These are phyloP conservation scores for Metschnikowia gruessii DNA, from an alignment of 805 yeast species.

Conservation along the genomic window DNA sequence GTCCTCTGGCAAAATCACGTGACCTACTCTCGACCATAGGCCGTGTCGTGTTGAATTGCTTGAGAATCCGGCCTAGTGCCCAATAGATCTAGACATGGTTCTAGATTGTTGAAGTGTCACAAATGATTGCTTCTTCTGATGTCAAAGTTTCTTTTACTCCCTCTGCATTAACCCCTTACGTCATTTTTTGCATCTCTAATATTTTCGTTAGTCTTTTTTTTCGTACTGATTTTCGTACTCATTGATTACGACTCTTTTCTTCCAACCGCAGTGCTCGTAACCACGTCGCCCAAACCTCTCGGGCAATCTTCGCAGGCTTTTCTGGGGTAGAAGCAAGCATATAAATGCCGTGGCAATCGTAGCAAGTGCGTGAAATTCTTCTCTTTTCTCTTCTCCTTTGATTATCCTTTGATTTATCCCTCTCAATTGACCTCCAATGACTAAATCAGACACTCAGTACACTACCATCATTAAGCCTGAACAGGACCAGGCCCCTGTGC, in stretches of 20 bases:
- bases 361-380: background rate
- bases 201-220: background rate
- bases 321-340: background rate
- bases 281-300: background rate
- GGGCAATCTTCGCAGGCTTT: background rate
- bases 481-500: slow-evolving; percentile 18
- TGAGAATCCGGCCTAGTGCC: too few relatives aligned
- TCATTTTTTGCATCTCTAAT: background rate
- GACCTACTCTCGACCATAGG: too few relatives aligned
- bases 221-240: background rate
- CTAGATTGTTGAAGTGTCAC: too few relatives aligned
- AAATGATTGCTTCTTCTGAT: too few relatives aligned
- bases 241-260: background rate
- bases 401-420: too few relatives aligned
- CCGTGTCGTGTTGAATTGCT: too few relatives aligned
- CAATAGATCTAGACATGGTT: too few relatives aligned
- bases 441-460: slow-evolving; percentile 9
- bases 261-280: background rate
- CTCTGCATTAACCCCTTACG: too few relatives aligned
- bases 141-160: too few relatives aligned
- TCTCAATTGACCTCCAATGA: background rate
- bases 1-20: too few relatives aligned
- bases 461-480: slow-evolving; percentile 21
- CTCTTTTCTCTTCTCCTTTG: too few relatives aligned
- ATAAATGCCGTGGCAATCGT: background rate